Base-by-base conservation (phyloP, 768 basidiomycete genomes). In the Leccinum broughii region DNA sequence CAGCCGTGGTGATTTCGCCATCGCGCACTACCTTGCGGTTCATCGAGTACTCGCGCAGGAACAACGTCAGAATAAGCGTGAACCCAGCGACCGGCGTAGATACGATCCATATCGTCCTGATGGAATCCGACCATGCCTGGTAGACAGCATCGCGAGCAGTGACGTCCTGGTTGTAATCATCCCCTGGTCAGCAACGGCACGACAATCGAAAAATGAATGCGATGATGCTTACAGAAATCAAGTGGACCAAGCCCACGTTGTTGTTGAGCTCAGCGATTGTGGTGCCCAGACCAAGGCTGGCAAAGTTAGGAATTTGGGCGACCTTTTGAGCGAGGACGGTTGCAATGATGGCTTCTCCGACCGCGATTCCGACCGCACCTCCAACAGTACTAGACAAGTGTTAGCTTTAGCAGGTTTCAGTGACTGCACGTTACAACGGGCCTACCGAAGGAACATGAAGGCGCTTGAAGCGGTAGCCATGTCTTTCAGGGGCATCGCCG, bases 401-500 rank as follows among this genome's bases (percentile, higher is more conserved):
- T 35, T 37, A 51, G 34, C 39, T n/a, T 62, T 17, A 56, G 58
- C 52, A 41, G 1, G 49, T 34, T 11, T 20, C 49, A 4, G 20
- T 13, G 5, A 48, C 35, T 15, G 5, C 7, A 48, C n/a, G 13
- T 14, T 8, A 37, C 11, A 17, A 37, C 30, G 5, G 17, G 58
- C 74, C 32, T 69, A 86, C 84, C 88, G 81, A 63, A 93, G 76
- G 68, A 94, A 87, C 22, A 83, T 82, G 67, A 88, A 89, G 0
- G 85, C 85, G 1, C 82, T 77, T 0, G 92, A 92, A 56, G 85
- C 85, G 2, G 92, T 92, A 3, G 92, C 90, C 90, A 93, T 92
- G 63, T 93, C 90, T 65, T 85, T 87, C 15, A 91, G 67, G 0
- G 93, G 93, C 92, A 95, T 95, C 1, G 92, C 87, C 1, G 91